Conservation (phyloP, 495 filamentous ascomycete species). For the Massariosphaeria phaeospora region DNA sequence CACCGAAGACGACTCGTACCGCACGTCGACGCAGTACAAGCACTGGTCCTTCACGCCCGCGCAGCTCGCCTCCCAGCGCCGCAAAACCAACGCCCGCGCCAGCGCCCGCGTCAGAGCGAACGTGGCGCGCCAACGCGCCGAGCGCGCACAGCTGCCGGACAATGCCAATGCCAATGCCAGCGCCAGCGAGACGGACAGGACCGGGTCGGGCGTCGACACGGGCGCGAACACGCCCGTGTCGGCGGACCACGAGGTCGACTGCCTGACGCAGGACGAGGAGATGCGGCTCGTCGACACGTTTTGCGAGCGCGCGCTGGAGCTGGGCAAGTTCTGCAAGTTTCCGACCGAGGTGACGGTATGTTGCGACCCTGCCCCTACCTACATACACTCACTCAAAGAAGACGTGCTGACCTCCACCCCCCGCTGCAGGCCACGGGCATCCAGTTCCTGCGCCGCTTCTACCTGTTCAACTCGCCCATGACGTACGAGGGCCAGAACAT, state of each 20-base stretch:
- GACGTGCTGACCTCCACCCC: neutral
- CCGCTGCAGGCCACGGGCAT: slow-evolving; percentile 79
- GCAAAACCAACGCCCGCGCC: slow-evolving; percentile 70
- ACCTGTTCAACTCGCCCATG: slow-evolving; percentile 88
- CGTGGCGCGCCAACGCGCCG: slow-evolving; percentile 48
- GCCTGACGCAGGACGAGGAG: slow-evolving; percentile 76
- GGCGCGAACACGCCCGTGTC: slow-evolving; percentile 11
- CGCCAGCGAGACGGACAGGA: slow-evolving; percentile 37
- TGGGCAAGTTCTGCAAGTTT: slow-evolving; percentile 57
- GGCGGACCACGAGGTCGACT: slow-evolving; percentile 57
- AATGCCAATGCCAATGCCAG: slow-evolving; percentile 33
- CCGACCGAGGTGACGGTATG: slow-evolving; percentile 72
- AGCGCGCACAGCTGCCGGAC: slow-evolving; percentile 25
- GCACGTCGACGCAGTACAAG: slow-evolving; percentile 81
- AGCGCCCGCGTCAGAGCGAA: slow-evolving; percentile 64
- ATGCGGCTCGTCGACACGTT: slow-evolving; percentile 73
- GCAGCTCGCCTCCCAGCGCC: slow-evolving; percentile 62
- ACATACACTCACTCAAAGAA: neutral
- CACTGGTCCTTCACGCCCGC: slow-evolving; percentile 87
- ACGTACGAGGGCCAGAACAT: slow-evolving; percentile 88
- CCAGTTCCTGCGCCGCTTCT: slow-evolving; percentile 89
- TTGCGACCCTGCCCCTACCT: neutral
- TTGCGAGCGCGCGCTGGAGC: slow-evolving; percentile 47
- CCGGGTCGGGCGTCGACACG: slow-evolving; percentile 13
- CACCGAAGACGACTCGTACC: slow-evolving; percentile 86